Evolutionary conservation across 805 yeast genomes (phyloP).

Genomic region (Nakazawaea anatomiae): DNA sequence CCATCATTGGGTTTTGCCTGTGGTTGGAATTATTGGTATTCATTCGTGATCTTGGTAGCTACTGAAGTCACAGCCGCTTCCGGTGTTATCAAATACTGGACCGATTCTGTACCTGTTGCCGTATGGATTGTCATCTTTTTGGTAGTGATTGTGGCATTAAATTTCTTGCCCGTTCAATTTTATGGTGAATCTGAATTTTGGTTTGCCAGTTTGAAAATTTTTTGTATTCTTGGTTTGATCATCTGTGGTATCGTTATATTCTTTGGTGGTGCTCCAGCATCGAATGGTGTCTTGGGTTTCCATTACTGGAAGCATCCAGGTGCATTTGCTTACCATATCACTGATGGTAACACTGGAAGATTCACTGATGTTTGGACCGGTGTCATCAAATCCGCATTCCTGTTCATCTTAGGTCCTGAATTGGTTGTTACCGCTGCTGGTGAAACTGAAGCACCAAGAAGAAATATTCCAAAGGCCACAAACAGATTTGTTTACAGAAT

Average conservation of each 20-base stretch:
- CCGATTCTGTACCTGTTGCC: conserved; percentile 45
- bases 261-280: conserved; percentile 61
- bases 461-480: conserved; percentile 26
- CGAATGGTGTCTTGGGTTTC: conserved; percentile 37
- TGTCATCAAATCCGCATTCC: conserved; percentile 58
- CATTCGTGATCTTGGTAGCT: conserved; percentile 47
- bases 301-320: conserved; percentile 33
- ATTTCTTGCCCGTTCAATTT: conserved; percentile 46
- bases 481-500: conserved; percentile 25
- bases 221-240: conserved; percentile 59
- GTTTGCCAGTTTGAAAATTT: conserved; percentile 58
- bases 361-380: conserved; percentile 62
- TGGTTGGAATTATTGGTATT: conserved; percentile 42
- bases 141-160: conserved; percentile 38
- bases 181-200: conserved; percentile 57
- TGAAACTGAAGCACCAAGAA: conserved; percentile 25
- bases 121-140: conserved; percentile 55
- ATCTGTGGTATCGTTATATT: conserved; percentile 51
- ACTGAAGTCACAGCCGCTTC: conserved; percentile 65
- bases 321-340: conserved; percentile 43
- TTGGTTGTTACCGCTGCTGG: conserved; percentile 25
- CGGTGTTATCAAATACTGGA: conserved; percentile 57
- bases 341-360: conserved; percentile 51
- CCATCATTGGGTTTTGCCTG: conserved; percentile 56
- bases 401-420: conserved; percentile 42